Percentiles rank a stretch among this genome's conserved stretches.
phyloP scores from a whole-genome alignment of 108 stramenopile genomes.

The Aurantiochytrium sp. region DNA sequence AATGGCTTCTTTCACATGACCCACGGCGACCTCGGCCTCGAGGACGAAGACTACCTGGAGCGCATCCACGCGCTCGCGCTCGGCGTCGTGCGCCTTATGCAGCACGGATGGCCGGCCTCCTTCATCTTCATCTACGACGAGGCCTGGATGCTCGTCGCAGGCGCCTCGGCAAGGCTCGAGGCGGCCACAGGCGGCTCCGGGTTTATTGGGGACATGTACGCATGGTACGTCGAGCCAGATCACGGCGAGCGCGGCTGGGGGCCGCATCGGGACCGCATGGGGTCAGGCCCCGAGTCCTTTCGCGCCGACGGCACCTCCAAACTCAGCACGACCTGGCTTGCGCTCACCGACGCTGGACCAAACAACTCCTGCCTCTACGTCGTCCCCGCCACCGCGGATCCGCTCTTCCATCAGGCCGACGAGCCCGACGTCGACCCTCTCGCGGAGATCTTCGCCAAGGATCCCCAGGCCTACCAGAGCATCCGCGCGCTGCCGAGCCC shows the following conservation, averaged over 20 bases:
- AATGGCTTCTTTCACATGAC: slow-evolving; percentile 26
- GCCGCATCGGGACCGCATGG: slow-evolving; percentile 19
- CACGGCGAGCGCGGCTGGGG: not conserved
- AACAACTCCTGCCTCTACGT: slow-evolving; percentile 21
- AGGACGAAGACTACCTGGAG: not conserved
- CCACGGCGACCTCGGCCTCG: not conserved
- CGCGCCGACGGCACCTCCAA: not conserved
- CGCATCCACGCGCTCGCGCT: not conserved
- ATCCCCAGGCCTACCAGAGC: slow-evolving; percentile 19
- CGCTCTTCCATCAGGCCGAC: not conserved
- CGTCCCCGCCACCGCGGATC: not conserved
- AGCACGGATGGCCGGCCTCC: slow-evolving; percentile 18
- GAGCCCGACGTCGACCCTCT: not conserved
- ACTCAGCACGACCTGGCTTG: slow-evolving; percentile 23
- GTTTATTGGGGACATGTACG: slow-evolving; percentile 19
- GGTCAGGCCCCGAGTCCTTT: not conserved
- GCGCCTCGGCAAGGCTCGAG: not conserved
- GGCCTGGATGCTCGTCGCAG: not conserved
- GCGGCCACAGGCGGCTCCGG: not conserved
- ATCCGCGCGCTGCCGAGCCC: not conserved
- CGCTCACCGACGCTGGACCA: slow-evolving; percentile 2
- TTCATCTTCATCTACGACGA: slow-evolving; percentile 27
- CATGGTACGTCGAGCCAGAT: not conserved
- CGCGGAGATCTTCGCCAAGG: not conserved
- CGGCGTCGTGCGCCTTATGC: slow-evolving; percentile 2